A percentile compares a stretch with the other conserved stretches of the same genome.
Conservation (phyloP, 345 rosid species). For the Dovyalis caffra region DNA sequence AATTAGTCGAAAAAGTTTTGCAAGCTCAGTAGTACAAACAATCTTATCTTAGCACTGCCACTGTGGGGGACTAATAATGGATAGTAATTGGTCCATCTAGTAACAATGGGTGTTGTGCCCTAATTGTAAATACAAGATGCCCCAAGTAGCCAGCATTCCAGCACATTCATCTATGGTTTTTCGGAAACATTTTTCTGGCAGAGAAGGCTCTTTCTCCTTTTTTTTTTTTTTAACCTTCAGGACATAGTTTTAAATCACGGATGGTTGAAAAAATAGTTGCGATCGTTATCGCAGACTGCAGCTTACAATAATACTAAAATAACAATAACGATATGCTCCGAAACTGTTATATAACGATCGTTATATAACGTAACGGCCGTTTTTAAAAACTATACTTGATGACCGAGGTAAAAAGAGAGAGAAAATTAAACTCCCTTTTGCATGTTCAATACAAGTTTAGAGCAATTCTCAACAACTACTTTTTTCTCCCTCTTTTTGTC, state of each 20-base stretch:
- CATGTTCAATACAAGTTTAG: not conserved
- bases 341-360: too few relatives aligned
- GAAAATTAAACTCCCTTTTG: not conserved
- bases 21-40: not conserved
- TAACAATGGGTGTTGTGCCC: not conserved
- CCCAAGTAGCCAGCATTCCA: not conserved
- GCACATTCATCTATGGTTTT: not conserved
- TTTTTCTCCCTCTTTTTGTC: not conserved
- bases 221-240: not conserved
- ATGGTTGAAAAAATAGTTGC: too few relatives aligned
- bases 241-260: too few relatives aligned
- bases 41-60: constrained; percentile 6
- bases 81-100: not conserved
- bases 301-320: too few relatives aligned
- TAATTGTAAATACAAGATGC: not conserved
- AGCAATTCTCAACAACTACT: not conserved
- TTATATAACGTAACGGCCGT: too few relatives aligned
- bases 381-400: too few relatives aligned
- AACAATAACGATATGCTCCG: too few relatives aligned
- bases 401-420: not conserved
- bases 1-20: not conserved
- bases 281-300: too few relatives aligned
- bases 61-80: constrained; percentile 12
- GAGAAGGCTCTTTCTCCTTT: not conserved
- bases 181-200: constrained; percentile 6